Conservation (phyloP, 108 stramenopile genomes). For the Seminavis robusta region DNA sequence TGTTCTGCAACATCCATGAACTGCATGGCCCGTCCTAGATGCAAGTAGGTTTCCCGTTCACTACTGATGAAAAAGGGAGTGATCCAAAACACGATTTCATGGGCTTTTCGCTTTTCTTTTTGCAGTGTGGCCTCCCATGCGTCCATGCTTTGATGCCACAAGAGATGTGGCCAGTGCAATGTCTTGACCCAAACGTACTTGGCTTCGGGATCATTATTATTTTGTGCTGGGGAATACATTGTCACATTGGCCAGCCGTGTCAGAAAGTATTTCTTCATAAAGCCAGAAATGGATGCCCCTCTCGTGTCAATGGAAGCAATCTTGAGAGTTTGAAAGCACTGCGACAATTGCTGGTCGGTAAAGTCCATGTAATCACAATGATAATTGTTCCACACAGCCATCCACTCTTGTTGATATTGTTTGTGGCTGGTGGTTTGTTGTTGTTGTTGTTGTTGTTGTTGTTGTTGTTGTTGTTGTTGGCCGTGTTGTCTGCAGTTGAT, state of each 20-base stretch:
- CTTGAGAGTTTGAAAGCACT: conserved; percentile 15
- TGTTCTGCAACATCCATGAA: conserved; percentile 6
- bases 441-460: too few relatives aligned
- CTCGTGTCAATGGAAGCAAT: conserved; percentile 16
- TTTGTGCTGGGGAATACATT: neutral
- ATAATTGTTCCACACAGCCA: conserved; percentile 24
- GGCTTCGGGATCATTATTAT: too few relatives aligned
- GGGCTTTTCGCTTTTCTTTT: too few relatives aligned
- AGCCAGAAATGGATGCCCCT: conserved; percentile 12
- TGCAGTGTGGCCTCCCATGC: too few relatives aligned
- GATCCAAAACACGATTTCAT: neutral
- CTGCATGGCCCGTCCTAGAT: neutral
- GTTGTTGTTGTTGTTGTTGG: conserved; percentile 8
- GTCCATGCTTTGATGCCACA: too few relatives aligned
- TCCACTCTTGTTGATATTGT: conserved; percentile 9
- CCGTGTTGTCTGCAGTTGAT: conserved; percentile 9
- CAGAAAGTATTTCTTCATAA: conserved; percentile 1
- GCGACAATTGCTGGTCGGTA: conserved; percentile 14
- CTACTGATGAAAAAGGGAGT: conserved; percentile 1
- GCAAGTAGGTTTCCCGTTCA: neutral
- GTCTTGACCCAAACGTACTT: neutral
- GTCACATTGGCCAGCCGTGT: neutral
- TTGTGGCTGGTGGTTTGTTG: too few relatives aligned
- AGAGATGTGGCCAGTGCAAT: neutral
- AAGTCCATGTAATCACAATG: conserved; percentile 24